Evolutionary conservation across 1,284 basidiomycete genomes (phyloP), one percentile per base, ranked within the genome.

Genomic region (Puccinia hordei): DNA sequence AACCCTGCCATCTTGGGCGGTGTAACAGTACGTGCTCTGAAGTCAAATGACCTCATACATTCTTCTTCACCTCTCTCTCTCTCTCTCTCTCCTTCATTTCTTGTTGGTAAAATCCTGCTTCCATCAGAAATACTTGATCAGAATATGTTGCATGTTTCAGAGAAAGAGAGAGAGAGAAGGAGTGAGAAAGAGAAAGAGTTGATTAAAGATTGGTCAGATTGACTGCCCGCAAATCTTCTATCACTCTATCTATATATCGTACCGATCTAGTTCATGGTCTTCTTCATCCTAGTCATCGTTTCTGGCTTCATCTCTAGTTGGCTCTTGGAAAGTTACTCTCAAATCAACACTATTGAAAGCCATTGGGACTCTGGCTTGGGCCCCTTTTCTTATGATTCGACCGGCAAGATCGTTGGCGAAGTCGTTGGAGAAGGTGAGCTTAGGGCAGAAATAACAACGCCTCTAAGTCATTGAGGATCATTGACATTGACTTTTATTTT

Each of bases 211-310:
- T 66, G 63, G 63, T 66, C 63, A 38, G 63, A 66, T 66, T 66
- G 63, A 66, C 63, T 38, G 41, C 41, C 63, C 41, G 44, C 35
- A 38, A 10, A 66, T 66, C 24, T 66, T 66, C 10, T 35, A 66
- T 66, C n/a, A 66, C 63, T 44, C 63, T 66, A n/a, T 46, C 41
- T 44, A 22, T 66, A 66, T 41, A 41, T 33, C n/a, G 44, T 66
- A 44, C 41, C 35, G 19, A 46, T 75, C 22, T 38, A 76, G 76
- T 46, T 51, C 46, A 59, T 78, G 51, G 33, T 69, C 65, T 69
- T 78, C 46, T 78, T 78, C 46, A 66, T 78, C 44, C 61, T 77
- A n/a, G 76, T 78, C 76, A 78, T 68, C 22, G 27, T 78, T 41
- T 65, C 65, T 38, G 76, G 76, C 53, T 78, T 78, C 55, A 46